A percentile compares a stretch with the other conserved stretches of the same genome.
Evolutionary conservation across 192 early-diverging fungal species (phyloP).

Genomic region (Diversispora epigaea): DNA sequence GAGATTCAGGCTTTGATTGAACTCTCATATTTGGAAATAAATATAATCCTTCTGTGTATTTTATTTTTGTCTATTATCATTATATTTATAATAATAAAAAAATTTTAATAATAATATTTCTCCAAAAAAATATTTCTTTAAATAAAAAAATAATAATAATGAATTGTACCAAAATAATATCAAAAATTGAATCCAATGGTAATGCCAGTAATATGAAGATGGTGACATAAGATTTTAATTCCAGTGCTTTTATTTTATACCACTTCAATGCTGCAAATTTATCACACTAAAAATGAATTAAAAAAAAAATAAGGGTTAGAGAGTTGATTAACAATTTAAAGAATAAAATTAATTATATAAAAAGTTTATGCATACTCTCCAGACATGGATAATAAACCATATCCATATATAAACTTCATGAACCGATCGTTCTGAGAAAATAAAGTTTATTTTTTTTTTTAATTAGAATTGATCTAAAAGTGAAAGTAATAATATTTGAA

Average conservation of each 20-base stretch:
- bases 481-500: background rate
- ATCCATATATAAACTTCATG: slow-evolving; percentile 27
- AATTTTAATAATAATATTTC: background rate
- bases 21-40: background rate
- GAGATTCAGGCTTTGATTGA: background rate
- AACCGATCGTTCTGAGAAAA: slow-evolving; percentile 10
- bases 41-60: slow-evolving; percentile 12
- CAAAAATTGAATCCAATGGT: slow-evolving; percentile 1
- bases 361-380: background rate
- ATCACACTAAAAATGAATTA: slow-evolving; percentile 10
- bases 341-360: background rate
- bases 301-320: background rate
- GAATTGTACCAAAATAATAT: background rate
- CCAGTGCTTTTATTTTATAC: background rate
- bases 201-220: slow-evolving; percentile 21
- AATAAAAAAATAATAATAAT: background rate
- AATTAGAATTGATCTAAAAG: background rate
- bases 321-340: background rate
- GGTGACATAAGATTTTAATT: slow-evolving; percentile 25
- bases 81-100: background rate
- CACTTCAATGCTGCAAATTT: background rate
- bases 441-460: background rate
- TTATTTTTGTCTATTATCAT: slow-evolving; percentile 28
- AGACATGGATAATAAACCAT: slow-evolving; percentile 24
- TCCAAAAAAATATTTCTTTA: background rate